Evolutionary conservation across 2,329 filamentous ascomycete genomes (phyloP).

Genomic region (Pseudogymnoascus sp.): DNA sequence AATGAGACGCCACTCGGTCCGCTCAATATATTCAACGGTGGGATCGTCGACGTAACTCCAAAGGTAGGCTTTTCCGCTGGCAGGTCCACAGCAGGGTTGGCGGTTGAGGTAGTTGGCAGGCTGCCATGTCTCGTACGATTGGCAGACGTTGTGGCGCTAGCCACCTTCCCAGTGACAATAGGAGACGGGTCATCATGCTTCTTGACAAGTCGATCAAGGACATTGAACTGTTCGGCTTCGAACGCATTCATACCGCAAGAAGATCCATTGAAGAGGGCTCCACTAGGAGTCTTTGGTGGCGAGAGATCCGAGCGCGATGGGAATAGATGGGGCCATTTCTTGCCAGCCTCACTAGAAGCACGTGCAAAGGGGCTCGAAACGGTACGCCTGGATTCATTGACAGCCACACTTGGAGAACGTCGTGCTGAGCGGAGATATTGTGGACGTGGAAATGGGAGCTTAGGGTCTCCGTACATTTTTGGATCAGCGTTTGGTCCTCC

Average conservation of each 20-base stretch:
- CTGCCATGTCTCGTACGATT: not conserved
- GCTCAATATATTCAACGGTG: not conserved
- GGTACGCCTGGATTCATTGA: not conserved
- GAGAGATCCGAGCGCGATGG: not conserved
- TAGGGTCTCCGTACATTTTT: not conserved
- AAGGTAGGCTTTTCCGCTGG: not conserved
- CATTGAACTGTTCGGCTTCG: conserved; percentile 12
- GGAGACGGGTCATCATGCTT: not conserved
- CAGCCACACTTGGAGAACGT: not conserved
- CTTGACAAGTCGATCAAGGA: conserved; percentile 13
- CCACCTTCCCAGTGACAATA: not conserved
- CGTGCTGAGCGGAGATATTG: conserved; percentile 1
- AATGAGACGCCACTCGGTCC: not conserved
- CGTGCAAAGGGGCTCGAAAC: not conserved
- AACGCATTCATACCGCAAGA: conserved; percentile 14
- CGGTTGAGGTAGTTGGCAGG: not conserved
- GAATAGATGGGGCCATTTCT: conserved; percentile 16
- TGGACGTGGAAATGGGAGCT: not conserved
- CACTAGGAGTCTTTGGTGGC: conserved; percentile 24
- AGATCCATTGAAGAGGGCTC: conserved; percentile 15
- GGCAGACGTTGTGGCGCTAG: not conserved
- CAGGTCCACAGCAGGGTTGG: not conserved
- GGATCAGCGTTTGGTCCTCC: not conserved
- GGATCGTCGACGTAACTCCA: not conserved
- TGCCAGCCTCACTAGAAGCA: not conserved